A percentile compares a stretch with the other conserved stretches of the same genome.
Conservation (phyloP, 2,329 filamentous ascomycete species). For the Fusarium annulatum region DNA sequence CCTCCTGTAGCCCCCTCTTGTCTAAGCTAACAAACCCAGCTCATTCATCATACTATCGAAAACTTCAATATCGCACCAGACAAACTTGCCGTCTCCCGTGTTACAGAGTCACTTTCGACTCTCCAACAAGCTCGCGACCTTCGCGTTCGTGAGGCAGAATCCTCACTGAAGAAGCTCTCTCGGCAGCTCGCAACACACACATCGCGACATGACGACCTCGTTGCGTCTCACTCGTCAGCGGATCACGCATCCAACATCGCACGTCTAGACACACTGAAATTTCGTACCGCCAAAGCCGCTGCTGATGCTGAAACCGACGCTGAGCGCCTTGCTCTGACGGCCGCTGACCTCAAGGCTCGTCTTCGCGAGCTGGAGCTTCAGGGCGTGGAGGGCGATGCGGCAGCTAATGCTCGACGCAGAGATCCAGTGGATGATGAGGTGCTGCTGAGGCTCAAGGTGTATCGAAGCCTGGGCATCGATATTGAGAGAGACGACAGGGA, state of each 20-base stretch:
- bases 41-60: conserved; percentile 89
- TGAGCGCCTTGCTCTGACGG: conserved; percentile 85
- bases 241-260: conserved; percentile 87
- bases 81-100: conserved; percentile 83
- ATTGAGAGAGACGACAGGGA: conserved; percentile 78
- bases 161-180: conserved; percentile 75
- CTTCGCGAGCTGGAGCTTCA: conserved; percentile 87
- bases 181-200: conserved; percentile 80
- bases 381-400: conserved; percentile 77
- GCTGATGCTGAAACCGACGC: conserved; percentile 92
- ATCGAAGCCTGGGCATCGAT: conserved; percentile 90
- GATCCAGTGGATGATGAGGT: conserved; percentile 72
- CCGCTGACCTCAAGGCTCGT: conserved; percentile 78
- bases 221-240: conserved; percentile 78
- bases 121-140: conserved; percentile 87
- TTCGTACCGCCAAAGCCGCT: conserved; percentile 91
- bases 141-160: conserved; percentile 77
- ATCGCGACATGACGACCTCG: conserved; percentile 80
- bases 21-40: conserved; percentile 58
- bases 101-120: conserved; percentile 83
- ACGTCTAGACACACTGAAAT: conserved; percentile 91
- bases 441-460: conserved; percentile 85
- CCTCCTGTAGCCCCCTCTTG: background rate
- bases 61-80: conserved; percentile 97
- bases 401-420: conserved; percentile 45